phyloP scores from a whole-genome alignment of 805 yeast genomes.

The Yamadazyma paraphyllophila region DNA sequence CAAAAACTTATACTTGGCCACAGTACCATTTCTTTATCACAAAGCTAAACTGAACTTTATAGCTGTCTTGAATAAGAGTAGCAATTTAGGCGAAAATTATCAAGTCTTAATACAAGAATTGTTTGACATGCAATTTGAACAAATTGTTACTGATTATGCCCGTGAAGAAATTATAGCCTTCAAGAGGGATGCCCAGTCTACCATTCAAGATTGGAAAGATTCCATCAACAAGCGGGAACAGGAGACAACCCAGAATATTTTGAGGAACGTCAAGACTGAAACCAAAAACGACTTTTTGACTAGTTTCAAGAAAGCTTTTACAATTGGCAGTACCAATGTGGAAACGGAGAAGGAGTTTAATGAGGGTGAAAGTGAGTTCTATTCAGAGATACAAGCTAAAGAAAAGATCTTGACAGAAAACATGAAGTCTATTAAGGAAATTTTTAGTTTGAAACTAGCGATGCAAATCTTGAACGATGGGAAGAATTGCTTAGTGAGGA shows the following conservation, averaged over 20 bases:
- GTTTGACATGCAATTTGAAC: slow-evolving; percentile 42
- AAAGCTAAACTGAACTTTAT: slow-evolving; percentile 26
- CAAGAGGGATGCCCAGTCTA: slow-evolving; percentile 22
- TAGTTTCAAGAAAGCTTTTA: slow-evolving; percentile 64
- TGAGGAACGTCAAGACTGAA: slow-evolving; percentile 49
- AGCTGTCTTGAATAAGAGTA: slow-evolving; percentile 23
- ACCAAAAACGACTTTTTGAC: slow-evolving; percentile 58
- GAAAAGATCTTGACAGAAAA: slow-evolving; percentile 74
- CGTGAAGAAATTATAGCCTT: slow-evolving; percentile 34
- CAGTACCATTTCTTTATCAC: slow-evolving; percentile 42
- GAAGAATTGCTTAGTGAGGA: slow-evolving; percentile 58
- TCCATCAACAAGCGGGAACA: slow-evolving; percentile 42
- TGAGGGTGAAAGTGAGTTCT: slow-evolving; percentile 29
- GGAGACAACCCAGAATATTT: slow-evolving; percentile 46
- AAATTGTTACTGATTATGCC: slow-evolving; percentile 38
- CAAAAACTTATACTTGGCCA: slow-evolving; percentile 27
- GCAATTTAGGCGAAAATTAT: slow-evolving; percentile 39
- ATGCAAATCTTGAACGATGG: slow-evolving; percentile 69
- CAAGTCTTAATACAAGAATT: slow-evolving; percentile 29
- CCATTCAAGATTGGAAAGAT: slow-evolving; percentile 32
- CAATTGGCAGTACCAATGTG: slow-evolving; percentile 27
- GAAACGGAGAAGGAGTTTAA: slow-evolving; percentile 13
- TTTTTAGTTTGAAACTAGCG: slow-evolving; percentile 79
- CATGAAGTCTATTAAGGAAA: slow-evolving; percentile 69
- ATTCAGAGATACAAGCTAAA: slow-evolving; percentile 74